phyloP scores from a whole-genome alignment of 495 filamentous ascomycete species.

The Parmelia sp. region DNA sequence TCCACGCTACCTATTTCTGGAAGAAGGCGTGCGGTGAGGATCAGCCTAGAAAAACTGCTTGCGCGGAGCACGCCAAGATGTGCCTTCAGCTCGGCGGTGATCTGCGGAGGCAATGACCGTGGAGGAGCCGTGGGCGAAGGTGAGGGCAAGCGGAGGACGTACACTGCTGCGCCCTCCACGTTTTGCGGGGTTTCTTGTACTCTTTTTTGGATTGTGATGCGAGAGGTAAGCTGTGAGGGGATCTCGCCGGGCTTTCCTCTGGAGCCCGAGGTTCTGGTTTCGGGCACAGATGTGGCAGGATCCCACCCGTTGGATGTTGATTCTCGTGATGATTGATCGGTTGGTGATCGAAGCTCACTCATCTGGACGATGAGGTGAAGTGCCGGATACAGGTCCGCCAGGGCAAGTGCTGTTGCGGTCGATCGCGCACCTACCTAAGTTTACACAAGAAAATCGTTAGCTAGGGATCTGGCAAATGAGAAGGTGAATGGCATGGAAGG shows the following conservation, averaged over 20 bases:
- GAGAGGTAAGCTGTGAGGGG: not conserved
- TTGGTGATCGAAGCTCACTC: not conserved
- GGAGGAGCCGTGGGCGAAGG: constrained; percentile 3
- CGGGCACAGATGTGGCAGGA: not conserved
- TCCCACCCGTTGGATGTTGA: not conserved
- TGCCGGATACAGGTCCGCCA: constrained; percentile 29
- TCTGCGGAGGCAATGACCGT: constrained; percentile 13
- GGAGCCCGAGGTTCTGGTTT: not conserved
- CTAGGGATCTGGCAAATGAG: constrained; percentile 1
- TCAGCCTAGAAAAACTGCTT: constrained; percentile 21
- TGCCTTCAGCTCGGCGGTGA: constrained; percentile 23
- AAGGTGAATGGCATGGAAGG: not conserved
- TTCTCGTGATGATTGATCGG: not conserved
- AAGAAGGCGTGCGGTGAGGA: constrained; percentile 24
- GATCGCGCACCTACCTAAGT: constrained; percentile 28
- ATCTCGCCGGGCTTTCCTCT: not conserved
- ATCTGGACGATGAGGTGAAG: constrained; percentile 24
- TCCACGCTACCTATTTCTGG: constrained; percentile 11
- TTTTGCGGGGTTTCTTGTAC: constrained; percentile 25
- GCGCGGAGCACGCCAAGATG: constrained; percentile 26
- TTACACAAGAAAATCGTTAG: constrained; percentile 1
- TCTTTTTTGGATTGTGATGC: constrained; percentile 27
- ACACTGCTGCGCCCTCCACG: constrained; percentile 31
- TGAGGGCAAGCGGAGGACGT: constrained; percentile 30
- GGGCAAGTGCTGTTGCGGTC: constrained; percentile 21